phyloP scores from a whole-genome alignment of 805 yeast species.

The Wickerhamiella azyma region DNA sequence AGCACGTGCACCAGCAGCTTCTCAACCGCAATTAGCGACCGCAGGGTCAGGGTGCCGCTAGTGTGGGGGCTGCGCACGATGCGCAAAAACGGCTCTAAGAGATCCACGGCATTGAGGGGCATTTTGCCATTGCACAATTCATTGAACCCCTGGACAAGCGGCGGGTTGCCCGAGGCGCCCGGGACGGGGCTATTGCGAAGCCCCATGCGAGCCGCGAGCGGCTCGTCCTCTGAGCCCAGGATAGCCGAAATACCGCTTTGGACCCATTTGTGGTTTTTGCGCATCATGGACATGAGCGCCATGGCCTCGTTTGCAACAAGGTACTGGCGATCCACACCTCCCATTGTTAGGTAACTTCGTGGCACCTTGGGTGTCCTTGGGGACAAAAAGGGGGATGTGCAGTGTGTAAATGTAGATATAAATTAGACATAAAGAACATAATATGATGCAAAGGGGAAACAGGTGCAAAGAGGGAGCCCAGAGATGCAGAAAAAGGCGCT shows the following conservation, averaged over 20 bases:
- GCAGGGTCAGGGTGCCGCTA: constrained; percentile 70
- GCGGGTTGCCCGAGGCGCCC: neutral
- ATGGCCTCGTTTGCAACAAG: constrained; percentile 82
- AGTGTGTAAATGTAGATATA: too few species aligned
- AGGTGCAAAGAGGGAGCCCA: too few species aligned
- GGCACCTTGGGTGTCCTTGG: too few species aligned
- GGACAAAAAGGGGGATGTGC: too few species aligned
- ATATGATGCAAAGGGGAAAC: too few species aligned
- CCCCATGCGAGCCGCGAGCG: constrained; percentile 26
- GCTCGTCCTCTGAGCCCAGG: constrained; percentile 46
- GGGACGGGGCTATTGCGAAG: constrained; percentile 16
- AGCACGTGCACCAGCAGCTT: constrained; percentile 65
- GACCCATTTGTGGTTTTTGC: constrained; percentile 66
- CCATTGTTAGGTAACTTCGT: neutral
- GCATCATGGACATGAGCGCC: constrained; percentile 73
- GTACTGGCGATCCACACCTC: constrained; percentile 28
- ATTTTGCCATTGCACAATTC: constrained; percentile 48
- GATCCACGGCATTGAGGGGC: constrained; percentile 53
- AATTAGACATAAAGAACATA: too few species aligned
- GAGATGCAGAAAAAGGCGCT: too few species aligned
- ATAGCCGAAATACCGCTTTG: constrained; percentile 77
- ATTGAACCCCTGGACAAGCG: constrained; percentile 58
- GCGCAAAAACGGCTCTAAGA: constrained; percentile 75
- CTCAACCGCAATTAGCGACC: constrained; percentile 62
- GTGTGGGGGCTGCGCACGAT: constrained; percentile 74